These are phyloP conservation scores for Mortierella sp. DNA, from an alignment of 371 early-diverging fungal genomes.

Conservation along the genomic window DNA sequence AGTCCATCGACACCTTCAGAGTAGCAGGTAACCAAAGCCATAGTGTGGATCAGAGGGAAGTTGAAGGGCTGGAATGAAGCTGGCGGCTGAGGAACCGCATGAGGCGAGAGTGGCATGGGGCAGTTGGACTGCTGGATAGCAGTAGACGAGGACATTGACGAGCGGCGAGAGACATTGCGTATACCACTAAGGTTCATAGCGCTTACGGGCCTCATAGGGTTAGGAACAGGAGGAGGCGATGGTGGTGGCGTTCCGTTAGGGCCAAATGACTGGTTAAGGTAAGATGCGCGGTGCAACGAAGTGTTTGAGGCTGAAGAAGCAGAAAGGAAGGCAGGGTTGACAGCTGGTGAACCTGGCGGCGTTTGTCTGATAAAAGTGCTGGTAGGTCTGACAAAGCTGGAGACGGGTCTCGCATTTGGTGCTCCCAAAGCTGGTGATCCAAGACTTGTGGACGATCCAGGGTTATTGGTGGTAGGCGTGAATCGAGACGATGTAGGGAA, in stretches of 20 bases:
- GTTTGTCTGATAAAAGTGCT: slow-evolving; percentile 44
- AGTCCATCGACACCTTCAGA: slow-evolving; percentile 94
- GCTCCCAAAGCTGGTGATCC: slow-evolving; percentile 25
- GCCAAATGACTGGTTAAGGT: slow-evolving; percentile 35
- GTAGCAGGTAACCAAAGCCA: slow-evolving; percentile 90
- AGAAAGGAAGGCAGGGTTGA: slow-evolving; percentile 52
- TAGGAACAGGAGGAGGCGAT: slow-evolving; percentile 48
- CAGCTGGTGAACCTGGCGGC: slow-evolving; percentile 46
- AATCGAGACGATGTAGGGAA: slow-evolving; percentile 53
- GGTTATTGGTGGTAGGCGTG: slow-evolving; percentile 27
- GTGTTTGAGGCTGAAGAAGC: slow-evolving; percentile 44
- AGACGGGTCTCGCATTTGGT: slow-evolving; percentile 42
- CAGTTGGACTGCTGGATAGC: slow-evolving; percentile 40
- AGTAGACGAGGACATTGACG: slow-evolving; percentile 60
- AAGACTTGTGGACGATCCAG: slow-evolving; percentile 20
- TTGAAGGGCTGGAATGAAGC: slow-evolving; percentile 75
- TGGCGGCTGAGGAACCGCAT: slow-evolving; percentile 63
- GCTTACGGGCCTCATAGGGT: slow-evolving; percentile 42
- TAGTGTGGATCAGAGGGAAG: slow-evolving; percentile 80
- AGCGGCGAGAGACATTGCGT: slow-evolving; percentile 57
- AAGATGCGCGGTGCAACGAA: slow-evolving; percentile 43
- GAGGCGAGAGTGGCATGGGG: slow-evolving; percentile 46
- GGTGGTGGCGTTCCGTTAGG: slow-evolving; percentile 51
- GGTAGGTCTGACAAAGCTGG: slow-evolving; percentile 43
- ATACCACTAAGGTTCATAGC: slow-evolving; percentile 49